phyloP scores from a whole-genome alignment of 169 alveolate genomes.

The Miamiensis avidus region DNA sequence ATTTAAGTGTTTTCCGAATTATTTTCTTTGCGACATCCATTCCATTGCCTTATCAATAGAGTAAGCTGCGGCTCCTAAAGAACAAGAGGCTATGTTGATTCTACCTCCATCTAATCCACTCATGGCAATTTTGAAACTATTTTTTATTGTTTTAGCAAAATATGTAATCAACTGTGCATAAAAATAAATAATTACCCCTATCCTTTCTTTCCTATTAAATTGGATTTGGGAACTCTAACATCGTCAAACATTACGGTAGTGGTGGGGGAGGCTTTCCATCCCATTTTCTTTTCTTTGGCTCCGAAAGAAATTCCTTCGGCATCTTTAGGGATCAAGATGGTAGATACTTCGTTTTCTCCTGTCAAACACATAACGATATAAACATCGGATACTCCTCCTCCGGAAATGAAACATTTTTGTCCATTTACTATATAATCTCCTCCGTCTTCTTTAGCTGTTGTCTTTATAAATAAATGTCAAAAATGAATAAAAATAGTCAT shows the following conservation, averaged over 20 bases:
- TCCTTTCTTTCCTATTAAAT: conserved; percentile 67
- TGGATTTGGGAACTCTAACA: conserved; percentile 70
- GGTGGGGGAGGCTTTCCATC: conserved; percentile 81
- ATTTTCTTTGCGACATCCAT: conserved; percentile 59
- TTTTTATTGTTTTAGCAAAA: too few species aligned
- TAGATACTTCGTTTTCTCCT: conserved; percentile 71
- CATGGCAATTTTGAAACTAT: conserved; percentile 79
- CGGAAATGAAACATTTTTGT: conserved; percentile 73
- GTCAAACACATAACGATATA: conserved; percentile 71
- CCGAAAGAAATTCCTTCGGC: conserved; percentile 72
- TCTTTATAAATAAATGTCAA: conserved; percentile 26
- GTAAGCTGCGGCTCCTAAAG: conserved; percentile 77
- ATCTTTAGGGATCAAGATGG: conserved; percentile 64
- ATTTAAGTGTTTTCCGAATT: conserved; percentile 66
- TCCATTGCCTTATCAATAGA: conserved; percentile 61
- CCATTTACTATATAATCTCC: conserved; percentile 78
- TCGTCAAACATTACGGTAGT: conserved; percentile 63
- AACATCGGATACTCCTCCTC: conserved; percentile 65
- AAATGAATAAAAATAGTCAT: too few species aligned
- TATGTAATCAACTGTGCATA: too few species aligned
- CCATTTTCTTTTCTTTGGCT: conserved; percentile 67
- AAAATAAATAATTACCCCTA: conserved; percentile 35
- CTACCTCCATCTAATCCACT: conserved; percentile 82
- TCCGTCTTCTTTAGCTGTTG: conserved; percentile 68
- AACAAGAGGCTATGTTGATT: conserved; percentile 70